Evolutionary conservation across 768 basidiomycete species (phyloP), one percentile per base, ranked within the genome.

Genomic region (Naganishia vaughanmartiniae): DNA sequence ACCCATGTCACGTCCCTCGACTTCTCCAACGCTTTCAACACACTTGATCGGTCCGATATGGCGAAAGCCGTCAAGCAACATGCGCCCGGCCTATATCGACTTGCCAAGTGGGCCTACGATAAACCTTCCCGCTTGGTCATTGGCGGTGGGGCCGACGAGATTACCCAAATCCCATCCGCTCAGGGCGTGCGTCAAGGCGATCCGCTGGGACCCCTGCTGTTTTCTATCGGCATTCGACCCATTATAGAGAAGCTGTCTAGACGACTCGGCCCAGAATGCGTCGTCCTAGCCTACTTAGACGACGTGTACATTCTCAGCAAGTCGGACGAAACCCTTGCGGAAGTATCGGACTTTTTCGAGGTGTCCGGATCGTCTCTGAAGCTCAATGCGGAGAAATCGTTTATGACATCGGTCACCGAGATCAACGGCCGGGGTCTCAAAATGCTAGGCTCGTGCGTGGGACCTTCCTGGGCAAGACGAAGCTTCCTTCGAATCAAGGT

Each of bases 111-210:
- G 72, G 65, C 65, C 1, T 66, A 66, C 48, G 51, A 66, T 45
- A 42, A 66, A 11, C 65, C 65, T 15, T 51, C n/a, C 65, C 48
- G 51, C 2, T 30, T 63, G 60, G 39, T 63, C 1, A 34, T 63
- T 7, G 39, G 60, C 19, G 60, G 60, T 17, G 42, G 21, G 2
- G 24, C 26, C 11, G 42, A 26, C 11, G 31, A 31, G n/a, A 12
- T 42, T 3, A 36, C 24, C 6, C 24, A 12, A 7, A 58, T 73
- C 26, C 9, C 4, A 17, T 74, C 72, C 6, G 33, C 66, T n/a
- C 45, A 78, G 66, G 77, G 77, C 0, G 70, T 74, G 4, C 55
- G 74, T 5, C 77, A 78, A 51, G 77, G 75, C 0, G 75, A 74
- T 34, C 75, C 73, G 4, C 70, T 76, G 10, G 68, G 73, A n/a